These are phyloP conservation scores for Botrytis medusae DNA, from an alignment of 2,329 filamentous ascomycete genomes.

Conservation along the genomic window DNA sequence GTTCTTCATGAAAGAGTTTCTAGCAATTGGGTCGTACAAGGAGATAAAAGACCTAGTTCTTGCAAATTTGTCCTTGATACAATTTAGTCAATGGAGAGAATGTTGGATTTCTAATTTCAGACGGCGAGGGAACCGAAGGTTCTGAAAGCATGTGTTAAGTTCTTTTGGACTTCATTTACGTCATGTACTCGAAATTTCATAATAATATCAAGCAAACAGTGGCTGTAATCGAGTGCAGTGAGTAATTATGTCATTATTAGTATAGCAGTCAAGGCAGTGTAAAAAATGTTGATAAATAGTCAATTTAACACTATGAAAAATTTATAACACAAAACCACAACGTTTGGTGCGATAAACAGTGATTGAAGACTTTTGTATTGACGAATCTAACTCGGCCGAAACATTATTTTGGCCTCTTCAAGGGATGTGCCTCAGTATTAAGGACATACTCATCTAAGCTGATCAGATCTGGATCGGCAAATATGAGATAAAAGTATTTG, in stretches of 20 bases:
- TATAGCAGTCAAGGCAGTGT: background rate
- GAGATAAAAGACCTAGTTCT: background rate
- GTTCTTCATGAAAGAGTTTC: no score
- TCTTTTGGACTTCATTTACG: background rate
- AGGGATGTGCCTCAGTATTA: constrained; percentile 36
- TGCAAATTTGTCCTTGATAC: background rate
- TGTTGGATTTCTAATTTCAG: background rate
- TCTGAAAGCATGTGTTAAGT: background rate
- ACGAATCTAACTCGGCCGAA: background rate
- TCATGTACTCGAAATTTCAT: no score
- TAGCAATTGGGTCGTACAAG: background rate
- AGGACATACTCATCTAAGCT: constrained; percentile 62
- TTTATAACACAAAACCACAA: background rate
- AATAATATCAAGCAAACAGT: background rate
- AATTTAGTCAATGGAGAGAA: background rate
- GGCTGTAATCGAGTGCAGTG: no score
- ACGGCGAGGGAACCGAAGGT: no score
- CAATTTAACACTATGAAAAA: background rate
- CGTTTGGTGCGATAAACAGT: background rate
- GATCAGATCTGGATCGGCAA: constrained; percentile 49
- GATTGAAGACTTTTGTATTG: background rate
- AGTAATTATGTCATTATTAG: background rate
- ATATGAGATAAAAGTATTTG: constrained; percentile 61
- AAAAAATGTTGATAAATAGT: background rate
- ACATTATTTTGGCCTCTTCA: constrained; percentile 36